phyloP scores from a whole-genome alignment of 306 rosid species.

The Geum urbanum region DNA sequence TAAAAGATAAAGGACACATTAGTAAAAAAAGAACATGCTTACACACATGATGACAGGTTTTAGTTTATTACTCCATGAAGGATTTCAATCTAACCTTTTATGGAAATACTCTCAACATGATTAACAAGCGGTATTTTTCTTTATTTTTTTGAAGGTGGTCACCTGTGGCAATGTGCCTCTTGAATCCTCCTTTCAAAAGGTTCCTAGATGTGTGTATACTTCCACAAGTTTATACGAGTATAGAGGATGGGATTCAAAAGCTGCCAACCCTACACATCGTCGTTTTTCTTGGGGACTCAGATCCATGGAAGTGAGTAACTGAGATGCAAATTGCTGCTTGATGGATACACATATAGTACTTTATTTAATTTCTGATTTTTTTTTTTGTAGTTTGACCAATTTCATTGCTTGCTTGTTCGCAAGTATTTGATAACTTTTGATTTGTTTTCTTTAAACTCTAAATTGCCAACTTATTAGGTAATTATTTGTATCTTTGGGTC shows the following conservation, averaged over 20 bases:
- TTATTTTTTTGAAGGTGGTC: slow-evolving; percentile 79
- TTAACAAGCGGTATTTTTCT: slow-evolving; percentile 25
- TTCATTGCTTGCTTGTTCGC: slow-evolving; percentile 1
- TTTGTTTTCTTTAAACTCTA: not conserved
- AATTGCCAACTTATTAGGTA: not conserved
- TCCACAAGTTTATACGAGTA: slow-evolving; percentile 87
- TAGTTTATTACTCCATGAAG: not conserved
- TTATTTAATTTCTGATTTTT: not conserved
- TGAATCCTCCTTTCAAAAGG: slow-evolving; percentile 87
- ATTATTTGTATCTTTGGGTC: not conserved
- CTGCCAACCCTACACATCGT: slow-evolving; percentile 81
- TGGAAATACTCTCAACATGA: slow-evolving; percentile 3
- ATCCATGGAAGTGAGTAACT: slow-evolving; percentile 65
- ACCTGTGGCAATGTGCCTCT: slow-evolving; percentile 96
- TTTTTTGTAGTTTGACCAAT: not conserved
- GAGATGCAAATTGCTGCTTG: slow-evolving; percentile 7
- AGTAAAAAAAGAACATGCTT: not conserved
- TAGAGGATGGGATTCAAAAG: slow-evolving; percentile 95
- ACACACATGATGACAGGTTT: not conserved
- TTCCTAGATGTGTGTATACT: slow-evolving; percentile 95
- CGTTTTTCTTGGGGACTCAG: slow-evolving; percentile 96
- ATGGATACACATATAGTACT: not conserved
- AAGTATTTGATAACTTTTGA: not conserved
- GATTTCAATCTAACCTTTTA: not conserved
- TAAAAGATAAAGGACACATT: not conserved